Evolutionary conservation across 2,329 filamentous ascomycete genomes (phyloP), one percentile per base, ranked within the genome.

Genomic region (Phyllosticta citribraziliensis): DNA sequence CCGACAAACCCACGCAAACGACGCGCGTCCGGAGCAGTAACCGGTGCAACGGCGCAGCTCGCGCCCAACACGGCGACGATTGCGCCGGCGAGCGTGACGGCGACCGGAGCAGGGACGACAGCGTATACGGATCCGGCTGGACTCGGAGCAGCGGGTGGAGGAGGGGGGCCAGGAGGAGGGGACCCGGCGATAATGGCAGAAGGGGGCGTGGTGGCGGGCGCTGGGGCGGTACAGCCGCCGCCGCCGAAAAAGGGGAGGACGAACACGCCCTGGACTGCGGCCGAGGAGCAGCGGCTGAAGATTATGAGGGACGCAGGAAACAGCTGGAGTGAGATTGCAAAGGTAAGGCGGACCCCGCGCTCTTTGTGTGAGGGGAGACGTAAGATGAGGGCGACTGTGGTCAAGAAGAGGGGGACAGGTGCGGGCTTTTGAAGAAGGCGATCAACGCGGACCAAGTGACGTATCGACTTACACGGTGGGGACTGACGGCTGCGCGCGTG

Each of bases 191-290:
- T 35, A 35, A 3, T 61, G 27, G 59, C 25, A 22, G 55, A 14
- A 40, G 57, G 30, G 52, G 19, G 55, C 40, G 19, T 12, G 9
- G 30, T 51, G 52, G 59, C 47, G 53, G n/a, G 53, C 56, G 33
- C 59, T 40, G 33, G 52, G 59, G 52, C 58, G 2, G 58, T 62
- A 17, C 61, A 55, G 25, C 63, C 73, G 65, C 74, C 67, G 61
- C 70, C 80, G 6, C 80, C 84, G 55, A 99, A 97, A 79, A 97
- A 97, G 79, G 94, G 91, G 69, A 83, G 94, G 63, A 97, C 94
- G n/a, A 99, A 99, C 72, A 99, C 94, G 2, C 94, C 94, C 0
- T 99, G 94, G 94, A 97, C 92, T 1, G 90, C 93, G 2, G 89
- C 89, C 35, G 94, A 99, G 74, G 94, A 99, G 75, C 85, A 93